phyloP scores from a whole-genome alignment of 257 asterid species.

The Solanum peruvianum region DNA sequence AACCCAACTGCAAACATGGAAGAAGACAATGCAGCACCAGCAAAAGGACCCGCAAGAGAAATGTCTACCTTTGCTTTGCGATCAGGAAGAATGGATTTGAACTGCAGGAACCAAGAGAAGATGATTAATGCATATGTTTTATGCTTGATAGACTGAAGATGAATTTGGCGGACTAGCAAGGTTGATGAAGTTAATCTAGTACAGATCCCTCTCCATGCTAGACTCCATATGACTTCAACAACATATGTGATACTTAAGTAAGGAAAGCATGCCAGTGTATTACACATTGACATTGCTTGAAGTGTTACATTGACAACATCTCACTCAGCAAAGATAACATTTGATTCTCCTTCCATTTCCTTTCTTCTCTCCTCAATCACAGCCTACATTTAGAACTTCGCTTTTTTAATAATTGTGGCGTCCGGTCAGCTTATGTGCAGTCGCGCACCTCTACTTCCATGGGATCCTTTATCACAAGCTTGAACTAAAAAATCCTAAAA shows the following conservation, averaged over 20 bases:
- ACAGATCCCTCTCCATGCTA: background rate
- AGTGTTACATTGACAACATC: background rate
- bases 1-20: conserved; percentile 80
- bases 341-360: background rate
- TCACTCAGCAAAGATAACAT: background rate
- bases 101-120: conserved; percentile 37
- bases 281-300: background rate
- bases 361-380: background rate
- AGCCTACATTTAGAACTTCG: background rate
- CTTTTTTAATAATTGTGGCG: background rate
- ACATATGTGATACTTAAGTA: background rate
- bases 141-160: background rate
- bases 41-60: conserved; percentile 83
- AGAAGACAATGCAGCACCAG: conserved; percentile 78
- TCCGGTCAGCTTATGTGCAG: background rate
- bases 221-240: background rate
- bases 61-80: conserved; percentile 81
- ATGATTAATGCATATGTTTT: background rate
- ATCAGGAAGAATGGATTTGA: conserved; percentile 96
- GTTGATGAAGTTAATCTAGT: background rate
- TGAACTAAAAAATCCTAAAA: background rate
- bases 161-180: background rate
- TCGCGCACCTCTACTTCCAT: background rate
- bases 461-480: background rate
- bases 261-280: background rate